phyloP scores from a whole-genome alignment of 164 flowering plant species.

The Berberis vulgaris region DNA sequence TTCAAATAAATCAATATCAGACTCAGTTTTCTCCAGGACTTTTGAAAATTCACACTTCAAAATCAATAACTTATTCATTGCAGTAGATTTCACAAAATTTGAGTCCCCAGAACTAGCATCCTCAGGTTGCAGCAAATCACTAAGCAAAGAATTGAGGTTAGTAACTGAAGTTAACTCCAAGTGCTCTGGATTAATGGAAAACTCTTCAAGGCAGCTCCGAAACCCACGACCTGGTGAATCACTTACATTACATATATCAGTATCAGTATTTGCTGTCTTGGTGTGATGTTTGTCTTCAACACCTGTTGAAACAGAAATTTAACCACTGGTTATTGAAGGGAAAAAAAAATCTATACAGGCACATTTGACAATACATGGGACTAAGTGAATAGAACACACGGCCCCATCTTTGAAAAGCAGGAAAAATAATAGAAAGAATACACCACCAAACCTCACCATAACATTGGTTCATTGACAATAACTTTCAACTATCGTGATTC shows the following conservation, averaged over 20 bases:
- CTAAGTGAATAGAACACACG: too few species aligned
- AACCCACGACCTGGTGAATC: slow-evolving; percentile 37
- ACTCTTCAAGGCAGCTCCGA: slow-evolving; percentile 27
- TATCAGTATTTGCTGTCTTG: slow-evolving; percentile 33
- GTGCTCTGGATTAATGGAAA: slow-evolving; percentile 37
- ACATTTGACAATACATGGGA: too few species aligned
- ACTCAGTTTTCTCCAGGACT: slow-evolving; percentile 64
- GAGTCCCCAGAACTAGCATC: slow-evolving; percentile 48
- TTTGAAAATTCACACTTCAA: slow-evolving; percentile 57
- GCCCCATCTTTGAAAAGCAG: too few species aligned
- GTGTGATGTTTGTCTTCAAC: slow-evolving; percentile 45
- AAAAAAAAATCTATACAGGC: too few species aligned
- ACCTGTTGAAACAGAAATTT: slow-evolving; percentile 26
- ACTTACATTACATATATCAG: slow-evolving; percentile 36
- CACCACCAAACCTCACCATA: too few species aligned
- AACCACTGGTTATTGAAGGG: too few species aligned
- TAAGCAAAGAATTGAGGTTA: slow-evolving; percentile 37
- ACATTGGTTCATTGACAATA: too few species aligned
- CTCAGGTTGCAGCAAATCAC: slow-evolving; percentile 47
- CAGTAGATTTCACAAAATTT: slow-evolving; percentile 39
- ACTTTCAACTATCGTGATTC: too few species aligned
- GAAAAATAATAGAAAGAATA: too few species aligned
- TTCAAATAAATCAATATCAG: slow-evolving; percentile 79
- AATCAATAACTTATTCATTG: slow-evolving; percentile 47
- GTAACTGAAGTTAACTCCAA: slow-evolving; percentile 33